These are phyloP conservation scores for Datisca glomerata DNA, from an alignment of 306 rosid species.

Conservation along the genomic window DNA sequence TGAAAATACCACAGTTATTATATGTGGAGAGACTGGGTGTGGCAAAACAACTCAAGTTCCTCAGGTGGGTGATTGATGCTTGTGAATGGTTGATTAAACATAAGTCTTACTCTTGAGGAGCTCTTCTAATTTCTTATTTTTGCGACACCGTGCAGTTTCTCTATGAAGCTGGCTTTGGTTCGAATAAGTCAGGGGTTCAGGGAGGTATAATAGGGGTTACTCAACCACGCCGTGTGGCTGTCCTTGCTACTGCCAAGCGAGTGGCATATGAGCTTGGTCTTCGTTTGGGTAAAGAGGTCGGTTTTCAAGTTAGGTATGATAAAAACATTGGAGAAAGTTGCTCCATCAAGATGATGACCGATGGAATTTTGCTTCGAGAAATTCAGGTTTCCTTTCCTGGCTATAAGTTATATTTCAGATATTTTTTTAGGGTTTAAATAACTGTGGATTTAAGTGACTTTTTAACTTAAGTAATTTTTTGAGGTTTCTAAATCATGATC, in stretches of 20 bases:
- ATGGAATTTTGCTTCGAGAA: constrained; percentile 88
- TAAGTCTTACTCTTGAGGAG: background rate
- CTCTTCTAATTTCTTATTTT: constrained; percentile 5
- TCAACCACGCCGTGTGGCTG: constrained; percentile 96
- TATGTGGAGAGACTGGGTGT: constrained; percentile 98
- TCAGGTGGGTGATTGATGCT: constrained; percentile 42
- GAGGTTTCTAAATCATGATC: no score
- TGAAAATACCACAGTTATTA: constrained; percentile 57
- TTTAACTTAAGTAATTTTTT: no score
- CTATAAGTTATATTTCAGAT: background rate
- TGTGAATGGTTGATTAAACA: constrained; percentile 7
- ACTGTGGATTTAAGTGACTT: no score
- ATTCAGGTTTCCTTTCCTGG: constrained; percentile 56
- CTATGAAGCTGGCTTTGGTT: constrained; percentile 87
- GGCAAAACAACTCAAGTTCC: constrained; percentile 99
- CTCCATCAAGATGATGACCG: constrained; percentile 94
- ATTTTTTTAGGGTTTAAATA: no score
- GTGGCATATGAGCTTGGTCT: constrained; percentile 86
- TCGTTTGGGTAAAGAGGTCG: constrained; percentile 67
- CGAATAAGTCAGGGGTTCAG: constrained; percentile 29
- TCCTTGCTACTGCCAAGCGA: constrained; percentile 86
- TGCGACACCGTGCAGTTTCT: constrained; percentile 39
- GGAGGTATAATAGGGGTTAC: constrained; percentile 78
- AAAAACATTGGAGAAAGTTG: constrained; percentile 66
- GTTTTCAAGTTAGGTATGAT: constrained; percentile 92